Conservation (phyloP, 805 yeast species). For the Kodamaea lidongshanica region DNA sequence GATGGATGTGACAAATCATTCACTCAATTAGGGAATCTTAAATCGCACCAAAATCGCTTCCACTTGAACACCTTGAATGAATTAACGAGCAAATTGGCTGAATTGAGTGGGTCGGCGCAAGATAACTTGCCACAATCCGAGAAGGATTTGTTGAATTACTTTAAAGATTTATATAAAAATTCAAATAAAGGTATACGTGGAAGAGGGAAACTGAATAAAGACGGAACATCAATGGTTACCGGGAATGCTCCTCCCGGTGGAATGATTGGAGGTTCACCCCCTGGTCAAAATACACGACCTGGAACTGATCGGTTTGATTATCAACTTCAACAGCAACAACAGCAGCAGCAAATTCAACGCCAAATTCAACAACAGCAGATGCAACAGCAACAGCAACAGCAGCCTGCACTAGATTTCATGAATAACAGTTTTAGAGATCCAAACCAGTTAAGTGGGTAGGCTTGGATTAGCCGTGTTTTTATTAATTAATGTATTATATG, state of each 20-base stretch:
- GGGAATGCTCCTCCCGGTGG: slow-evolving; percentile 6
- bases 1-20: slow-evolving; percentile 80
- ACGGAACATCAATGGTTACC: slow-evolving; percentile 2
- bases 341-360: slow-evolving; percentile 8
- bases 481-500: slow-evolving; percentile 5
- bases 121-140: slow-evolving; percentile 55
- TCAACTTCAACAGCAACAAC: slow-evolving; percentile 32
- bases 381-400: slow-evolving; percentile 8
- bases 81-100: slow-evolving; percentile 63
- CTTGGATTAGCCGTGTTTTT: slow-evolving; percentile 1
- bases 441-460: slow-evolving; percentile 8
- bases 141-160: slow-evolving; percentile 64
- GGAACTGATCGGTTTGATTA: slow-evolving; percentile 22
- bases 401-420: slow-evolving; percentile 9
- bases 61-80: slow-evolving; percentile 66
- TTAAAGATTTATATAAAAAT: slow-evolving; percentile 77
- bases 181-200: slow-evolving; percentile 90
- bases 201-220: slow-evolving; percentile 53
- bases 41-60: slow-evolving; percentile 89
- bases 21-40: slow-evolving; percentile 88
- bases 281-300: neutral
- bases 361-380: slow-evolving; percentile 8
- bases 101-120: slow-evolving; percentile 42
- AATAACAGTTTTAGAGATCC: slow-evolving; percentile 10
- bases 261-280: slow-evolving; percentile 8